A percentile compares a stretch with the other conserved stretches of the same genome.
phyloP scores from a whole-genome alignment of 2,329 filamentous ascomycete species.

The Penicillium expansum region DNA sequence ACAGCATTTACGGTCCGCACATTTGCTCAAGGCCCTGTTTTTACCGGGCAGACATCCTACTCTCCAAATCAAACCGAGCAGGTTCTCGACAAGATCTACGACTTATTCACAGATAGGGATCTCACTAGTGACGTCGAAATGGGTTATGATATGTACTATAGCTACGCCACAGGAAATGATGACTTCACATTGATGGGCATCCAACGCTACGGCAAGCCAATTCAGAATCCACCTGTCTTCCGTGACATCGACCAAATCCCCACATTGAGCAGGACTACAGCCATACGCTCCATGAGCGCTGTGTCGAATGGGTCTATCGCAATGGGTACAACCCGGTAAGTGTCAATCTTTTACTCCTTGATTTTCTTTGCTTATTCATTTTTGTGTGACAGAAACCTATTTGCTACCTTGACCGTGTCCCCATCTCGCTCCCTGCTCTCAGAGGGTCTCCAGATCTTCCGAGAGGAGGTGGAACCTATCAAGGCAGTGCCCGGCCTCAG shows the following conservation, averaged over 20 bases:
- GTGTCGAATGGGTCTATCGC: background rate
- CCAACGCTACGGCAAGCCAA: constrained; percentile 18
- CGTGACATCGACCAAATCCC: constrained; percentile 14
- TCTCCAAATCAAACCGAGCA: background rate
- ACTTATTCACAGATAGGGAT: constrained; percentile 14
- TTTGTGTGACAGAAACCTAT: constrained; percentile 7
- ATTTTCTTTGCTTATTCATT: background rate
- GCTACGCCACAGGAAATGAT: constrained; percentile 11
- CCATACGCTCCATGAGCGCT: constrained; percentile 3
- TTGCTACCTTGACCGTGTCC: constrained; percentile 10
- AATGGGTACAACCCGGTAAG: constrained; percentile 12
- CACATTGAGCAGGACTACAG: constrained; percentile 3
- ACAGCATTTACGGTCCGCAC: constrained; percentile 37
- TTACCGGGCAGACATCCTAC: constrained; percentile 30
- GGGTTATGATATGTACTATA: constrained; percentile 20
- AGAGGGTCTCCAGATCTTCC: constrained; percentile 9
- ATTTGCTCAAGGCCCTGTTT: constrained; percentile 35
- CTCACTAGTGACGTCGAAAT: constrained; percentile 15
- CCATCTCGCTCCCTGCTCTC: constrained; percentile 12
- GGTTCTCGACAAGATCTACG: constrained; percentile 7
- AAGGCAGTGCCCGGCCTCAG: constrained; percentile 5
- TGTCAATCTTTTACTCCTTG: background rate
- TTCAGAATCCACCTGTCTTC: constrained; percentile 16
- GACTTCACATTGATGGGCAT: constrained; percentile 14
- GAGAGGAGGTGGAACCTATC: constrained; percentile 11